Evolutionary conservation across 2,329 filamentous ascomycete genomes (phyloP).

Genomic region (Alternaria infectoria): DNA sequence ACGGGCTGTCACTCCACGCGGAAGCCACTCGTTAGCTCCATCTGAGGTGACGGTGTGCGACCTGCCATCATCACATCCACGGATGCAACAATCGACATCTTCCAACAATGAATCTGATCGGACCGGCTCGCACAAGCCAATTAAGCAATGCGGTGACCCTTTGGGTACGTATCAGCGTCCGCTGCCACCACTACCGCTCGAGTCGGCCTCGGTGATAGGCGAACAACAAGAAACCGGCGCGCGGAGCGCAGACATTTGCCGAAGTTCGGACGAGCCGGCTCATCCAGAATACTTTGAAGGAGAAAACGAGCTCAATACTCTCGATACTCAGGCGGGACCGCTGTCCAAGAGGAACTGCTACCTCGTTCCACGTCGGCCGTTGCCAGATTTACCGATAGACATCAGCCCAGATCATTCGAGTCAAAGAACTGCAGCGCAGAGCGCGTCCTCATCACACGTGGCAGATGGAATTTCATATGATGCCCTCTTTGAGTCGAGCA

Average conservation of each 20-base stretch:
- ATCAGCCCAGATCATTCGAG: background rate
- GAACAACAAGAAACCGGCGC: background rate
- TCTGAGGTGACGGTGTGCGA: constrained; percentile 14
- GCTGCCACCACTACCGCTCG: constrained; percentile 19
- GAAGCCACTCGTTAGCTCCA: constrained; percentile 12
- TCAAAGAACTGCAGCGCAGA: background rate
- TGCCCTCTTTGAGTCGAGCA: background rate
- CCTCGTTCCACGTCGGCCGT: background rate
- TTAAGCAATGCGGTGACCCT: background rate
- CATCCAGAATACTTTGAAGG: background rate
- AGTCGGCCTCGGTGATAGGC: background rate
- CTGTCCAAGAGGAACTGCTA: background rate
- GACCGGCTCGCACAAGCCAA: background rate
- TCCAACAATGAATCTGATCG: background rate
- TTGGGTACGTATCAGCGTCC: constrained; percentile 9
- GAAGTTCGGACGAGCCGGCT: background rate
- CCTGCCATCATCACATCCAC: constrained; percentile 19
- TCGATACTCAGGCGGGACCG: background rate
- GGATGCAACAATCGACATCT: constrained; percentile 17
- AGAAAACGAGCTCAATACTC: background rate
- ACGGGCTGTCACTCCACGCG: constrained; percentile 20
- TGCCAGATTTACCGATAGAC: background rate
- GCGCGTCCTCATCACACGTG: background rate
- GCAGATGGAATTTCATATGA: background rate
- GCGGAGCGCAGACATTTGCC: background rate